Conservation (phyloP, 2,329 filamentous ascomycete genomes). For the Shiraia bambusicola region DNA sequence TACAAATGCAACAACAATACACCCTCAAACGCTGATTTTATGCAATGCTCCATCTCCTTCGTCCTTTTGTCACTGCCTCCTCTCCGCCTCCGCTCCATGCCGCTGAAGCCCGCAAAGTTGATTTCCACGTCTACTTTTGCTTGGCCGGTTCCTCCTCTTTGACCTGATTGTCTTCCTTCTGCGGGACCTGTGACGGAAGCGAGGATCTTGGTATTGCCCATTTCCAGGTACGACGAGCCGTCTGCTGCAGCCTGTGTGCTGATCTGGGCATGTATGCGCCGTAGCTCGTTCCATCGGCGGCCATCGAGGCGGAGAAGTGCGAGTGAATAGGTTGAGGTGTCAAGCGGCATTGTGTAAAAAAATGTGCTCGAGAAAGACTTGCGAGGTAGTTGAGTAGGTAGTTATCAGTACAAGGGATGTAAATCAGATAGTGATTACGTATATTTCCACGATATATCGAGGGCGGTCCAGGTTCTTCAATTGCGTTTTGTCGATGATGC, state of each 20-base stretch:
- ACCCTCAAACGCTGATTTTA: constrained; percentile 73
- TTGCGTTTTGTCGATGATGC: neutral
- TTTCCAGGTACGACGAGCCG: constrained; percentile 89
- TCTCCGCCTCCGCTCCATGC: constrained; percentile 74
- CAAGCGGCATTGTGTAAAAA: constrained; percentile 72
- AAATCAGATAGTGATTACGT: constrained; percentile 14
- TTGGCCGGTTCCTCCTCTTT: constrained; percentile 51
- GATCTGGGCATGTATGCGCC: constrained; percentile 83
- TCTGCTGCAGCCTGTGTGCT: constrained; percentile 90
- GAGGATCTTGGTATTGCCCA: constrained; percentile 96
- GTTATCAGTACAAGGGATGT: too few species aligned
- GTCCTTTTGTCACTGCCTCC: constrained; percentile 62
- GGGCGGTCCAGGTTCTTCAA: neutral
- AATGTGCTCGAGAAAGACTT: neutral
- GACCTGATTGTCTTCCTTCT: constrained; percentile 61
- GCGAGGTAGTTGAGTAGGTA: neutral
- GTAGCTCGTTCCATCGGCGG: constrained; percentile 96
- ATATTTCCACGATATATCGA: neutral
- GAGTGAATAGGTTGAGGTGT: constrained; percentile 87
- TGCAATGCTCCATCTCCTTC: constrained; percentile 76
- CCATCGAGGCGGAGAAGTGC: constrained; percentile 68
- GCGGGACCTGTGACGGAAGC: constrained; percentile 86
- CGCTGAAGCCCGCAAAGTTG: constrained; percentile 82
- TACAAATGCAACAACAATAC: constrained; percentile 85
- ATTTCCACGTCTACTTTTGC: constrained; percentile 79